Percentiles rank a stretch among this genome's conserved stretches.
These are phyloP conservation scores for Choanephora cucurbitarum DNA, from an alignment of 371 early-diverging fungal species.

Conservation along the genomic window DNA sequence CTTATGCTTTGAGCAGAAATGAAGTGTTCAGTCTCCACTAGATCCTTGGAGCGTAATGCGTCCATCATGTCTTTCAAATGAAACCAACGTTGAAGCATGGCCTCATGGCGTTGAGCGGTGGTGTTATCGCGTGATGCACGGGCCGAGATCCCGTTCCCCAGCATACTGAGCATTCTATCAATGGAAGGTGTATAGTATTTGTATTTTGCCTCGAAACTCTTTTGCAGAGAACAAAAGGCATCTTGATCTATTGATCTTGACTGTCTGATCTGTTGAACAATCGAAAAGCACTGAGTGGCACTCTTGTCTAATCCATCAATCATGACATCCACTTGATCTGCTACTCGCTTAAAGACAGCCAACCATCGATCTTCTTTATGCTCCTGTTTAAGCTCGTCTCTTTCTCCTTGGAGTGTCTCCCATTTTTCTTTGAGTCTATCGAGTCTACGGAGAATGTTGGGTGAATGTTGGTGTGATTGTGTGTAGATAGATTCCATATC, in stretches of 20 bases:
- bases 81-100: conserved; percentile 58
- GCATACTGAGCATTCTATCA: conserved; percentile 59
- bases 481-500: conserved; percentile 54
- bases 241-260: conserved; percentile 42
- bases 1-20: no score
- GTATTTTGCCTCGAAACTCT: conserved; percentile 65
- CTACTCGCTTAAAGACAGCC: conserved; percentile 60
- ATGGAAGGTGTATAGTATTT: conserved; percentile 65
- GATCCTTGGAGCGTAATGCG: conserved; percentile 44
- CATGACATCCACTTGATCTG: conserved; percentile 62
- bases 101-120: conserved; percentile 45
- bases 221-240: conserved; percentile 52
- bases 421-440: conserved; percentile 46
- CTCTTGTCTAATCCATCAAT: conserved; percentile 63
- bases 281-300: conserved; percentile 52
- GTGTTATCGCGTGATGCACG: conserved; percentile 52
- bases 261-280: conserved; percentile 45
- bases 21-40: conserved; percentile 52
- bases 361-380: conserved; percentile 67
- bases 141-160: conserved; percentile 59
- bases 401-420: conserved; percentile 46
- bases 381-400: conserved; percentile 58
- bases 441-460: conserved; percentile 35
- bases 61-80: conserved; percentile 54
- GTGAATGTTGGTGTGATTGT: conserved; percentile 38